Conservation (phyloP, 2,329 filamentous ascomycete genomes). For the Penicillium frequentans region DNA sequence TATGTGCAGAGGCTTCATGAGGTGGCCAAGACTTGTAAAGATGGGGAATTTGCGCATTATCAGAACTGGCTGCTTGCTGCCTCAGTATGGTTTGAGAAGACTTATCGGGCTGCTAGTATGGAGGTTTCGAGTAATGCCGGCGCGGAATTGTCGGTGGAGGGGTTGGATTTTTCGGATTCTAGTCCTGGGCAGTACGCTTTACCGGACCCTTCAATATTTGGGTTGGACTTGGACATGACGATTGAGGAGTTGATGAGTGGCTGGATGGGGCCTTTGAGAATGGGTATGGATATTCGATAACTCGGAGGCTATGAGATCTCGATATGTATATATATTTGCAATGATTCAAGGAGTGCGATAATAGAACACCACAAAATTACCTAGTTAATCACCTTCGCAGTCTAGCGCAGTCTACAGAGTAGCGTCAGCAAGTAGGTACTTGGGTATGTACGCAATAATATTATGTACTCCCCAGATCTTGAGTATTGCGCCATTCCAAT, state of each 20-base stretch:
- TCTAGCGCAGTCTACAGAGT: too few species aligned
- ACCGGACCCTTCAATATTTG: slow-evolving; percentile 4
- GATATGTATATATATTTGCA: too few species aligned
- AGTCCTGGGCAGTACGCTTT: slow-evolving; percentile 1
- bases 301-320: background rate
- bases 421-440: too few species aligned
- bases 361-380: too few species aligned
- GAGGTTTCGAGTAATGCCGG: slow-evolving; percentile 1
- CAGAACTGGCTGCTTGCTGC: background rate
- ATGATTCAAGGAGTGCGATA: background rate
- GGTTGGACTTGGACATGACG: slow-evolving; percentile 10
- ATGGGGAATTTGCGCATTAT: background rate
- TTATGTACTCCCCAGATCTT: too few species aligned
- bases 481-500: too few species aligned
- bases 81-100: background rate
- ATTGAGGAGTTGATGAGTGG: slow-evolving; percentile 13
- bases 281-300: background rate
- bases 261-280: slow-evolving; percentile 6
- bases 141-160: background rate
- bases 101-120: background rate
- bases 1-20: background rate
- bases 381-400: too few species aligned
- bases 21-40: background rate
- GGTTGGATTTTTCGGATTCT: slow-evolving; percentile 1
- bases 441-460: too few species aligned